Base-by-base conservation (phyloP, 2,329 filamentous ascomycete species). In the Curvularia hawaiiensis region DNA sequence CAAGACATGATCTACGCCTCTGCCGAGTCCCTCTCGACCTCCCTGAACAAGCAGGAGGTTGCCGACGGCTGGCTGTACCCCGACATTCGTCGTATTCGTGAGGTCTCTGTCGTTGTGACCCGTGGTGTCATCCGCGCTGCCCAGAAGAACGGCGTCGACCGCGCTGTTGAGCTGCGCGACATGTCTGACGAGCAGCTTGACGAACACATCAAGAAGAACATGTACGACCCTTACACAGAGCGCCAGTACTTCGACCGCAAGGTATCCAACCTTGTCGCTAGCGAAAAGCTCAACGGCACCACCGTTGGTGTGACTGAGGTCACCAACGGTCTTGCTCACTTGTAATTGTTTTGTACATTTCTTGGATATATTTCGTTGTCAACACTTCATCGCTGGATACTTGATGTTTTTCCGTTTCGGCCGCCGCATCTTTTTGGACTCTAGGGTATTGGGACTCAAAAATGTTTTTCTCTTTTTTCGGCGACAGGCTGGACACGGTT, bases 1-100 rank as follows among this genome's bases (percentile, higher is more conserved):
- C 91, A 97, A 76, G 87, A 89, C 77, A 99, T 99, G 95, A 92
- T 99, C 73, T 98, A 98, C 80, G 92, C 90, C 49, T 94, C 93
- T 31, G 95, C 92, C 28, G 88, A 89, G 40, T 89, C 92, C 4
- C 85, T 98, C 20, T 86, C 91, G 16, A 87, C 87, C 57, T 88
- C 90, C 33, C 84, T 99, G 60, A 92, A 89, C 62, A 83, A 87
- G 39, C 89, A 95, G 61, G 95, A 99, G 81, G 82, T 92, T 70
- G 86, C 89, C 54, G 86, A 88, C 75, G 91, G 92, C 53, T 88
- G 96, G 75, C 88, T 98, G 72, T 98, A 99, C 81, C 95, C 92
- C 12, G 87, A 89, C 74, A 91, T 99, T 72, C 88, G 91, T 77
- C 90, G 95, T 62, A 96, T 99, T 64, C 88, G 95, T 44, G 92